A percentile compares a stretch with the other conserved stretches of the same genome.
Evolutionary conservation across 1,284 basidiomycete genomes (phyloP).

Genomic region (Cryptococcus sp.): DNA sequence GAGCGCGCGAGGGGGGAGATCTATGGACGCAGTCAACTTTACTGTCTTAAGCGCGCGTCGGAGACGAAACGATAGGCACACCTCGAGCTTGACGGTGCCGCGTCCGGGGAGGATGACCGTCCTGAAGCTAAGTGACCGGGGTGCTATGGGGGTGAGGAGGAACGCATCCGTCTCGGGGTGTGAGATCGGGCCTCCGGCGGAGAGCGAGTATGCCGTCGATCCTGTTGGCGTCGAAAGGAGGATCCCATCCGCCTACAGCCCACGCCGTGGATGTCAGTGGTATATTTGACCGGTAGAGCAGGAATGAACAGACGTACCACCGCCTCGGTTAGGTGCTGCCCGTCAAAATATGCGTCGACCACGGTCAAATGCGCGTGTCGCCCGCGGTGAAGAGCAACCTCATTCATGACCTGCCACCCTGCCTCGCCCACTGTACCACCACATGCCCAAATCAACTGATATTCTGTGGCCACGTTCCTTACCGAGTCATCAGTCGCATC

Average conservation of each 20-base stretch:
- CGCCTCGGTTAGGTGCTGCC: slow-evolving; percentile 89
- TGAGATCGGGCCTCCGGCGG: slow-evolving; percentile 92
- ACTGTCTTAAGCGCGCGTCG: not conserved
- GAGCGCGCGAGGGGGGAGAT: slow-evolving; percentile 81
- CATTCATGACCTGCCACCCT: slow-evolving; percentile 98
- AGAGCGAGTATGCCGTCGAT: slow-evolving; percentile 94
- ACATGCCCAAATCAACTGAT: too few species aligned
- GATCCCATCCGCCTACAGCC: slow-evolving; percentile 77
- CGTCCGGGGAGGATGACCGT: slow-evolving; percentile 84
- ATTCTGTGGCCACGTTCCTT: too few species aligned
- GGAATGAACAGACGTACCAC: slow-evolving; percentile 61
- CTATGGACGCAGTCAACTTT: slow-evolving; percentile 50
- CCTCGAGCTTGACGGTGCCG: slow-evolving; percentile 74
- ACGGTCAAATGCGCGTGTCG: slow-evolving; percentile 87
- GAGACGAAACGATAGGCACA: slow-evolving; percentile 49
- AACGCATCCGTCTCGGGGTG: slow-evolving; percentile 88
- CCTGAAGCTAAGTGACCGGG: slow-evolving; percentile 85
- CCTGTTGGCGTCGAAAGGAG: slow-evolving; percentile 95
- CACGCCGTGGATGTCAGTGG: not conserved
- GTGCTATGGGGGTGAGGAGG: slow-evolving; percentile 91
- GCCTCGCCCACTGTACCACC: slow-evolving; percentile 26
- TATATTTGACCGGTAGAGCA: too few species aligned
- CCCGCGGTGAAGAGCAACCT: slow-evolving; percentile 88
- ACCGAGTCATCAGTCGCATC: too few species aligned
- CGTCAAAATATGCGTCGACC: slow-evolving; percentile 93